Conservation (phyloP, 352 stramenopile genomes). For the Elongisporangium anandrum region DNA sequence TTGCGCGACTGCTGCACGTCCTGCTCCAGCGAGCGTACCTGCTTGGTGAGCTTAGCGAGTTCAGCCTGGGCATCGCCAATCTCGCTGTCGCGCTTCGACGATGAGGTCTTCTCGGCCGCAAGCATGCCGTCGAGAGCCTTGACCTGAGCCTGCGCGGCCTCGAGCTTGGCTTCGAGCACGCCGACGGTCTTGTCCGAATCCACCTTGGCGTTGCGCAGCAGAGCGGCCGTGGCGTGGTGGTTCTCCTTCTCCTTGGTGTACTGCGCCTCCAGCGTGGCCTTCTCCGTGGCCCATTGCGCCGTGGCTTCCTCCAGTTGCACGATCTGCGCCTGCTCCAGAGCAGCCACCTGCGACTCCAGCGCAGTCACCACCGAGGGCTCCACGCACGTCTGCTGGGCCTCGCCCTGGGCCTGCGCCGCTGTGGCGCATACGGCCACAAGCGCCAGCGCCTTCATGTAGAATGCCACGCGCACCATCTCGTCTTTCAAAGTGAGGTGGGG, state of each 20-base stretch:
- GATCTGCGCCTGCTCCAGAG: conserved; percentile 32
- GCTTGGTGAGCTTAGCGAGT: conserved; percentile 25
- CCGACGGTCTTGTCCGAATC: conserved; percentile 14
- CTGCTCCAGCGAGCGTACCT: conserved; percentile 37
- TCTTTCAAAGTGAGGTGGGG: conserved; percentile 8
- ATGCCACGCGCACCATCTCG: conserved; percentile 32
- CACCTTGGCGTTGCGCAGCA: conserved; percentile 15
- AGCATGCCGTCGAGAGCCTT: conserved; percentile 29
- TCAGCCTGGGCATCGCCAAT: conserved; percentile 17
- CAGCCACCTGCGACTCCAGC: conserved; percentile 42
- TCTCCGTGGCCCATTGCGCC: conserved; percentile 26
- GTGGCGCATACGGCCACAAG: conserved; percentile 30
- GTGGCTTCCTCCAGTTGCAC: conserved; percentile 32
- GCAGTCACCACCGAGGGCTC: conserved; percentile 30
- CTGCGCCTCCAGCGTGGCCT: conserved; percentile 28
- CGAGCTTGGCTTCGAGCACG: conserved; percentile 13
- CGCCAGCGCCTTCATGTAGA: conserved; percentile 25
- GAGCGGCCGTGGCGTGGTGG: conserved; percentile 9
- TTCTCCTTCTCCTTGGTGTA: conserved; percentile 27
- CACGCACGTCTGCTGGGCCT: conserved; percentile 15
- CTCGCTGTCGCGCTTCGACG: conserved; percentile 21
- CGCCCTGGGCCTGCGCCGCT: conserved; percentile 18
- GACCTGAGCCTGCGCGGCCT: conserved; percentile 22
- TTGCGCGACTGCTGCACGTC: conserved; percentile 48
- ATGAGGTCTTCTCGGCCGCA: conserved; percentile 20